Conservation (phyloP, 257 asterid genomes). For the Scutellaria minor region DNA sequence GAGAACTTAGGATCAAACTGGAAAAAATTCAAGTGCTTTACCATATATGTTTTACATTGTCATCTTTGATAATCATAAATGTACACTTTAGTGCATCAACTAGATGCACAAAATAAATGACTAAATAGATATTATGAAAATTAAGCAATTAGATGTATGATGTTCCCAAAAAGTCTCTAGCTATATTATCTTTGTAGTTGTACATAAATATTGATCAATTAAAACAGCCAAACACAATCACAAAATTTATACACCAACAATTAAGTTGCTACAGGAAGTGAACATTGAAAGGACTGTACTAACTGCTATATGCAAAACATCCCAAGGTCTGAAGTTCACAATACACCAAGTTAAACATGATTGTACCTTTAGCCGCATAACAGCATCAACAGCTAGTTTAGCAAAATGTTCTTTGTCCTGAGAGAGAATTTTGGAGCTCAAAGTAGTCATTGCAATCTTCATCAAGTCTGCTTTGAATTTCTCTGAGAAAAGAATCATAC, state of each 20-base stretch:
- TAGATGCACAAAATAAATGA: too few species aligned
- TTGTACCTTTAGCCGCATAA: conserved; percentile 81
- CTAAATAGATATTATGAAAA: background rate
- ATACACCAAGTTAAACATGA: conserved; percentile 19
- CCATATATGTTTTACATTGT: background rate
- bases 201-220: background rate
- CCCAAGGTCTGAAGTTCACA: conserved; percentile 1
- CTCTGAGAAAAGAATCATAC: conserved; percentile 48
- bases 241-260: conserved; percentile 3
- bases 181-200: background rate
- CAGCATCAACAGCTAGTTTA: conserved; percentile 86
- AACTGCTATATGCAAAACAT: background rate
- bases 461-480: conserved; percentile 72
- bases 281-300: background rate
- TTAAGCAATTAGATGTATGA: background rate
- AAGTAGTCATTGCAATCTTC: conserved; percentile 92
- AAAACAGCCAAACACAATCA: background rate
- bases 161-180: background rate
- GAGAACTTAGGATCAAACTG: background rate
- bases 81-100: background rate
- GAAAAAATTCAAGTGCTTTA: background rate
- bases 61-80: background rate
- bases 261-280: background rate
- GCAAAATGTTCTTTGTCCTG: conserved; percentile 95
- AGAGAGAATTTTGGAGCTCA: conserved; percentile 91